Evolutionary conservation across 805 yeast genomes (phyloP).

Genomic region (Yarrowia alimentaria): DNA sequence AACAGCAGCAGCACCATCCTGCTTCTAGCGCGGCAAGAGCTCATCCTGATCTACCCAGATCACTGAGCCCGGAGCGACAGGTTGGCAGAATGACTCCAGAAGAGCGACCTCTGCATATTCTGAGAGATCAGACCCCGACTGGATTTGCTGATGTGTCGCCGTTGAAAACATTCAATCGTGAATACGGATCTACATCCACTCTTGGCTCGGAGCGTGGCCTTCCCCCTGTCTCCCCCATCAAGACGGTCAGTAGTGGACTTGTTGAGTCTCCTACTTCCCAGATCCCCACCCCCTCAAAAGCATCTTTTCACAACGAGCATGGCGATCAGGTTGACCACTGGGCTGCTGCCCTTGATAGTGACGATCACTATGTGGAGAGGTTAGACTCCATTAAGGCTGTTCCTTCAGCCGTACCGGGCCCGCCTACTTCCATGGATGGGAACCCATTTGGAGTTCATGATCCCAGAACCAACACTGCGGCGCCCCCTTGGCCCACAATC

Average conservation of each 20-base stretch:
- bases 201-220: slow-evolving; percentile 7
- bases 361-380: too few relatives aligned
- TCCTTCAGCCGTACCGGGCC: too few relatives aligned
- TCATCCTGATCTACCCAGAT: not conserved
- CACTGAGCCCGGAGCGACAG: slow-evolving; percentile 16
- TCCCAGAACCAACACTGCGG: slow-evolving; percentile 14
- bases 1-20: not conserved
- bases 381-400: too few relatives aligned
- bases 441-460: slow-evolving; percentile 20
- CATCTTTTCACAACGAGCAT: slow-evolving; percentile 21
- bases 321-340: slow-evolving; percentile 11
- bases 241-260: slow-evolving; percentile 19
- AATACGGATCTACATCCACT: slow-evolving; percentile 3
- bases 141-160: slow-evolving; percentile 19
- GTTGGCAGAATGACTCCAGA: slow-evolving; percentile 14
- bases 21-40: too few relatives aligned
- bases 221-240: slow-evolving; percentile 19
- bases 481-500: slow-evolving; percentile 18
- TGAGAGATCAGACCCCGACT: slow-evolving; percentile 1
- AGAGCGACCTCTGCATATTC: slow-evolving; percentile 12
- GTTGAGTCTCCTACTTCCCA: slow-evolving; percentile 14
- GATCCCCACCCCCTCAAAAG: slow-evolving; percentile 11
- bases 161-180: slow-evolving; percentile 13
- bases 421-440: slow-evolving; percentile 11
- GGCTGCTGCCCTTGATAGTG: too few relatives aligned